Base-by-base conservation (phyloP, 1,139 yeast genomes). In the Tardiomyces digboiensis region DNA sequence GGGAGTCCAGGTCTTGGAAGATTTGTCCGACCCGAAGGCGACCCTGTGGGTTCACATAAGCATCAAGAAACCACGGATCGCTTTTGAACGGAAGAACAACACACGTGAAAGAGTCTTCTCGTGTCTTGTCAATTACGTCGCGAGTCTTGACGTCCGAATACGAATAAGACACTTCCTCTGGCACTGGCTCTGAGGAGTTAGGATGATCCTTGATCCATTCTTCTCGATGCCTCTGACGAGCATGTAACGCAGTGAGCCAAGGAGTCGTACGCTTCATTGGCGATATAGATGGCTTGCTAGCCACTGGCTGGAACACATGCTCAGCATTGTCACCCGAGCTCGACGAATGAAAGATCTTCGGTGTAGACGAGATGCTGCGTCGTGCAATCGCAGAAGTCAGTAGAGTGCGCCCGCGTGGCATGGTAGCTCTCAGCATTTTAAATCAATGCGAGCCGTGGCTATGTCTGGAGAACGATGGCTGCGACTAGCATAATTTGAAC, bases 11-110 rank as follows among this genome's bases (percentile, higher is more conserved):
- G 61, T 84, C 94, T 65, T 84, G 93, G 66, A 89, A 87, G 54
- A 89, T 71, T 61, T 87, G 95, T 23, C 97, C 97, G 53, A 85
- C 87, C 57, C 96, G 72, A 58, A 89, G 72, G 51, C 95, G 74
- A 19, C 97, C 97, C 47, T 80, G 82, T 2, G 95, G 88, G 62
- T 85, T 86, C 56, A 86, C 82, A 59, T 88, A 88, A 40, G 91
- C 79, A 60, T 88, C 97, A 54, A 94, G 77, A 36, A 86, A 70
- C 80, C 85, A 81, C 42, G 76, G 70, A 60, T 88, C 95, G 49
- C 83, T 85, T 58, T 84, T 84, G 67, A 88, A 88, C 0, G 96
- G 95, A 44, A 88, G 69, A 2, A 76, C 67, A 46, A 86, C 72
- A 56, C 74, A 84, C 16, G 86, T 73, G 57, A 87, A 87, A 10